Conservation (phyloP, 148 eudicot genomes). For the Vaccinium vitisidaea region DNA sequence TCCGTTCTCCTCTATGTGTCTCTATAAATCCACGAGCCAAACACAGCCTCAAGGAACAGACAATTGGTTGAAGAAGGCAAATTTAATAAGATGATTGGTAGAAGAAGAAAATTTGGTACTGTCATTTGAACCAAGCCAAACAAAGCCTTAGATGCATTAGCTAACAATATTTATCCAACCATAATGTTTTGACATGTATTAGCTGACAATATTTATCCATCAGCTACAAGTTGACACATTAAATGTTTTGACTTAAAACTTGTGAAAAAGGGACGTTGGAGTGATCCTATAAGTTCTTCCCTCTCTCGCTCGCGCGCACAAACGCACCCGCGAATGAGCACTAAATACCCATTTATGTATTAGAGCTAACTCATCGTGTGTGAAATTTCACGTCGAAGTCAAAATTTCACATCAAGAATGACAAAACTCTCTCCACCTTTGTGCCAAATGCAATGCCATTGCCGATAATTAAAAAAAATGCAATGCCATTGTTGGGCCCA, state of each 20-base stretch:
- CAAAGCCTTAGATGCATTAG: not conserved
- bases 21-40: not conserved
- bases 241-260: not conserved
- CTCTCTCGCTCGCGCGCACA: not conserved
- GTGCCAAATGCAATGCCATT: not conserved
- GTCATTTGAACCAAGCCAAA: not conserved
- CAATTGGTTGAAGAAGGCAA: not conserved
- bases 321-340: not conserved
- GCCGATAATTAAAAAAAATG: not conserved
- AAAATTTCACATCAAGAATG: not conserved
- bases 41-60: not conserved
- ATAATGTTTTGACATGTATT: not conserved
- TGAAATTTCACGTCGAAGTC: not conserved
- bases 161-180: not conserved
- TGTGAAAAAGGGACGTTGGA: not conserved
- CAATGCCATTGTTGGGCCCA: not conserved
- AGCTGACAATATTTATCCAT: not conserved
- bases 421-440: too few relatives aligned
- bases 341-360: too few relatives aligned
- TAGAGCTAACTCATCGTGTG: not conserved
- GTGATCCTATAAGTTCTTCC: not conserved
- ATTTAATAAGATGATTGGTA: not conserved
- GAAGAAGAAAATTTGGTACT: not conserved
- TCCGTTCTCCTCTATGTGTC: not conserved
- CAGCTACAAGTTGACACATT: not conserved